Conservation (phyloP, 1,139 yeast genomes). For the Magnusiomyces clavatus region DNA sequence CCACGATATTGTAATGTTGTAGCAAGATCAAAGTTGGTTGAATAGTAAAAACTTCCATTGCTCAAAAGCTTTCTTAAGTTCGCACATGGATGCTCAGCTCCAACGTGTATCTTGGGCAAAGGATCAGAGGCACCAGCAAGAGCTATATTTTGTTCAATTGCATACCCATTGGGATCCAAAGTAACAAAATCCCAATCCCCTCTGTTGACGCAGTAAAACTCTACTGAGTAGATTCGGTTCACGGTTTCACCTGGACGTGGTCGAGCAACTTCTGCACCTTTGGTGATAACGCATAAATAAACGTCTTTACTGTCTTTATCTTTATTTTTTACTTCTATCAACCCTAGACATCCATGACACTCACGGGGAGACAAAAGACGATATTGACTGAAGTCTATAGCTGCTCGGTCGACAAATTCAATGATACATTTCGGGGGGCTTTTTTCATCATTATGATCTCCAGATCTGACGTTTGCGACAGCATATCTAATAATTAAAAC, state of each 20-base stretch:
- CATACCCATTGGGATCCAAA: slow-evolving; percentile 58
- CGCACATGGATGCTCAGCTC: slow-evolving; percentile 69
- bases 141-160: slow-evolving; percentile 29
- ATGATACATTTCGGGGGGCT: slow-evolving; percentile 29
- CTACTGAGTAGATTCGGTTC: slow-evolving; percentile 73
- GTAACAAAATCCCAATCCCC: slow-evolving; percentile 75
- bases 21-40: slow-evolving; percentile 87
- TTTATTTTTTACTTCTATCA: slow-evolving; percentile 52
- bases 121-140: slow-evolving; percentile 21
- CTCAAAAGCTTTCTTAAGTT: slow-evolving; percentile 69
- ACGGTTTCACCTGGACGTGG: slow-evolving; percentile 78
- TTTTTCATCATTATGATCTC: slow-evolving; percentile 8
- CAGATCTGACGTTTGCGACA: background rate
- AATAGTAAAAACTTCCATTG: slow-evolving; percentile 87
- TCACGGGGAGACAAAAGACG: slow-evolving; percentile 45
- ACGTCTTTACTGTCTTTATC: slow-evolving; percentile 34
- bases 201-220: slow-evolving; percentile 67
- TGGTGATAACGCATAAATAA: slow-evolving; percentile 74
- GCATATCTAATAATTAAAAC: slow-evolving; percentile 32
- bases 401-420: slow-evolving; percentile 32
- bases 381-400: slow-evolving; percentile 26
- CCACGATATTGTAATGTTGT: slow-evolving; percentile 61
- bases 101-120: slow-evolving; percentile 22
- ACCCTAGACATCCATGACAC: slow-evolving; percentile 76
- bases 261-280: slow-evolving; percentile 67